Evolutionary conservation across 805 yeast genomes (phyloP), one percentile per base, ranked within the genome.

Genomic region (Myxozyma neglecta): DNA sequence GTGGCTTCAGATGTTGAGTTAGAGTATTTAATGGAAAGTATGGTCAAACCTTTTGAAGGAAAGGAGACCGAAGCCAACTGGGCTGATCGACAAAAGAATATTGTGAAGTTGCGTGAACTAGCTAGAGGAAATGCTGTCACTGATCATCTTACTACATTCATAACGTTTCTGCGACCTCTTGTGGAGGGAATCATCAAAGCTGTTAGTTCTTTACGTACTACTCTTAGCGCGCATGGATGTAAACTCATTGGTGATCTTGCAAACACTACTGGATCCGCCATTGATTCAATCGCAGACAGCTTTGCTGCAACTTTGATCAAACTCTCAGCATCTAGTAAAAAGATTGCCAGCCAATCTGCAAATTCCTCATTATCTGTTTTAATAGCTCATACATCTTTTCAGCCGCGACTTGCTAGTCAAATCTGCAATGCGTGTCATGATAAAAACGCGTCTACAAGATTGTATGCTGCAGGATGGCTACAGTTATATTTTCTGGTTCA

Each of bases 51-150:
- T 29, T 91, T 93, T 69, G 81, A 79, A 8, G 88, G 87, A 5
- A 79, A 87, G 69, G 99, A 94, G 72, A 88, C 96, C 0, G 99
- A 94, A 70, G 80, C 81, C 61, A 94, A 94, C 71, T 94, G 99
- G 99, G 74, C 78, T 24, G 68, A 70, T 0, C 80, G 99, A 70
- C 97, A 92, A 68, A 80, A 81, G 56, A 77, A 77, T 53, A 81
- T 90, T 2, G 69, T 81, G 1, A 80, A 79, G 53, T 70, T 90
- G 39, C 79, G 97, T 59, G 77, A 81, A 1, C 74, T 87, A 3
- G 64, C 89, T 2, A 74, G 90, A 49, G 90, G 92, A 2, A 83
- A 85, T 68, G 75, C 81, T 1, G 70, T 76, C 0, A 50, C 55
- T 0, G 76, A 78, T 0, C 75, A 72, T 62, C 74, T 79, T 4